phyloP scores from a whole-genome alignment of 805 yeast species.

The Candida oleophila region DNA sequence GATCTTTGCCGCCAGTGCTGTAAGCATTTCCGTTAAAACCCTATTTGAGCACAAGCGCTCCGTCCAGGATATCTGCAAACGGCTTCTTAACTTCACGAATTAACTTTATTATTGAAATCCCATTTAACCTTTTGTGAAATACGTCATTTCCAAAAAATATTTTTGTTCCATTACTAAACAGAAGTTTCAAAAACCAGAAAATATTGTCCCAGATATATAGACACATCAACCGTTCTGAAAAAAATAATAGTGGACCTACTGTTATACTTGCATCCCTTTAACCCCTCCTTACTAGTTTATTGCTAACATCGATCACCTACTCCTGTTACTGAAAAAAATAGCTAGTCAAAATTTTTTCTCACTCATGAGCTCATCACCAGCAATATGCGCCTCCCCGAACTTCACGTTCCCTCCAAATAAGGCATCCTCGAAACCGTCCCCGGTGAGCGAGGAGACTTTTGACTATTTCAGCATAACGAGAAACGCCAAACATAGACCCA shows the following conservation, averaged over 20 bases:
- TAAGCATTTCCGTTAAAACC: no score
- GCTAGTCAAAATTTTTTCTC: no score
- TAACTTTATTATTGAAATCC: neutral
- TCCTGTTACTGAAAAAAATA: no score
- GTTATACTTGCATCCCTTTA: no score
- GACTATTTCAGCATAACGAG: conserved; percentile 16
- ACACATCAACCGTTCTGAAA: neutral
- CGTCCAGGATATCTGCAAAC: neutral
- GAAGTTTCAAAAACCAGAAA: neutral
- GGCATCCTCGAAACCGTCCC: conserved; percentile 7
- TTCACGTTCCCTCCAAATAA: conserved; percentile 17
- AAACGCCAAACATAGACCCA: conserved; percentile 1
- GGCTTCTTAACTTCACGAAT: neutral
- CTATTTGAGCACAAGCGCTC: no score
- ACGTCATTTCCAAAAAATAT: neutral
- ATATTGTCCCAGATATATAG: neutral
- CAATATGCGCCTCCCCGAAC: conserved; percentile 22
- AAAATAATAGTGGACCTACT: neutral
- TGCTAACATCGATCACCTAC: no score
- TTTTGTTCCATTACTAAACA: neutral
- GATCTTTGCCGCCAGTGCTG: no score
- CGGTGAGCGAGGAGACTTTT: neutral
- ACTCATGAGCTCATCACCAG: conserved; percentile 18
- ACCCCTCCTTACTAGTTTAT: no score
- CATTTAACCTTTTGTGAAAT: neutral